Percentiles rank a stretch among this genome's conserved stretches.
Conservation (phyloP, 208 protist genomes). For the Crithidia bombi region DNA sequence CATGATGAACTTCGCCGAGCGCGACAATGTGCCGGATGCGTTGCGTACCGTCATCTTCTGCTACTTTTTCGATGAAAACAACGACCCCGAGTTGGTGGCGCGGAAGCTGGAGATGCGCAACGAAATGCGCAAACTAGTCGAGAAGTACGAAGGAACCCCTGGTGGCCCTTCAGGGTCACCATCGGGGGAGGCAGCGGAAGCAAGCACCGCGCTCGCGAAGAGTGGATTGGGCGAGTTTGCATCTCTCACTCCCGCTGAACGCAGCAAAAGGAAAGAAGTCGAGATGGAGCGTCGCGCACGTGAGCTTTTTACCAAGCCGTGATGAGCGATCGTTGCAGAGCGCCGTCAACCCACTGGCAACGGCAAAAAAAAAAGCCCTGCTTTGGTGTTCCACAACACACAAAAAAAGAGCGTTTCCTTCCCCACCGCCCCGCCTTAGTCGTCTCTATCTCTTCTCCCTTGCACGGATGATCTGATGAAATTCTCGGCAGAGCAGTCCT, state of each 20-base stretch:
- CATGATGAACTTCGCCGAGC: constrained; percentile 42
- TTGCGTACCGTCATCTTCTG: constrained; percentile 63
- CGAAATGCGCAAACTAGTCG: constrained; percentile 8
- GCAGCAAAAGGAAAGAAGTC: constrained; percentile 24
- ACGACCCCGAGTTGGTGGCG: constrained; percentile 37
- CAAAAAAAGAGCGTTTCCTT: no score
- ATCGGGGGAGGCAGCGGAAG: neutral
- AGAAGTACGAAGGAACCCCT: constrained; percentile 16
- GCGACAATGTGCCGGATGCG: constrained; percentile 56
- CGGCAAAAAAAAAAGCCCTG: neutral
- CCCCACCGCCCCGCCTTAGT: neutral
- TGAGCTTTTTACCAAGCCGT: constrained; percentile 28
- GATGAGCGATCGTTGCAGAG: neutral
- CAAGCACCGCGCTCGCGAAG: neutral
- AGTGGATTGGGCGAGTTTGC: neutral
- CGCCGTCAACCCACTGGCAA: no score
- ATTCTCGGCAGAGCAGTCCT: no score
- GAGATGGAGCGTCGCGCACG: constrained; percentile 46
- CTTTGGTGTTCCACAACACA: no score
- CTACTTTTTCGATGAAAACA: constrained; percentile 61
- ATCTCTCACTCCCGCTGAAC: constrained; percentile 16
- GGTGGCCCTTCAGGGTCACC: neutral
- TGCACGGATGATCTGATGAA: no score
- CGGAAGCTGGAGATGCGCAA: constrained; percentile 12
- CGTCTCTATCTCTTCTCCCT: no score